These are phyloP conservation scores for Sordariomycetes sp. DNA, from an alignment of 2,329 filamentous ascomycete genomes.

Conservation along the genomic window DNA sequence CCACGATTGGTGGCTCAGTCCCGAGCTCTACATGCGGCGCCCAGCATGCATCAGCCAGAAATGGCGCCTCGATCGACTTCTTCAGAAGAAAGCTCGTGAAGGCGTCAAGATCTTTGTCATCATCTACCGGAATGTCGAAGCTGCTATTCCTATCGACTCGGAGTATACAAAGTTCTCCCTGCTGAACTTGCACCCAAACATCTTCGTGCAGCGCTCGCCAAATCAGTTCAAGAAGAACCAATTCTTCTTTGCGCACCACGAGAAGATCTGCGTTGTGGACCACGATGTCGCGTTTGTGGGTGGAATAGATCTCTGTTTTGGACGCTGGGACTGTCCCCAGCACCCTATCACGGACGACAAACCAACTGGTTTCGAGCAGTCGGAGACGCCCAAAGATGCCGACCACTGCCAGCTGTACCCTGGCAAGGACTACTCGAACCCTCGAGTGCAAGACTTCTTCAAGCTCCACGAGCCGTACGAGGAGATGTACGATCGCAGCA, in stretches of 20 bases:
- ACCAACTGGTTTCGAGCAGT: constrained; percentile 82
- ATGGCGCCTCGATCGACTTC: constrained; percentile 85
- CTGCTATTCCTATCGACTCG: constrained; percentile 93
- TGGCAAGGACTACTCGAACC: constrained; percentile 97
- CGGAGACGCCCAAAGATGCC: constrained; percentile 68
- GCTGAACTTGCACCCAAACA: constrained; percentile 88
- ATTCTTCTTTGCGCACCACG: constrained; percentile 98
- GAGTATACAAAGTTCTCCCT: constrained; percentile 97
- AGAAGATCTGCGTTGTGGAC: constrained; percentile 95
- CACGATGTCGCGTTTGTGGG: constrained; percentile 94
- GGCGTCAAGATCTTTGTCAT: constrained; percentile 98
- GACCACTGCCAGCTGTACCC: constrained; percentile 96
- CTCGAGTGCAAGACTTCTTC: constrained; percentile 91
- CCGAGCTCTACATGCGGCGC: constrained; percentile 88
- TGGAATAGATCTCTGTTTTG: constrained; percentile 93
- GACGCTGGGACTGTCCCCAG: constrained; percentile 93
- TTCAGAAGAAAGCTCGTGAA: constrained; percentile 89
- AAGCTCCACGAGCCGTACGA: constrained; percentile 89
- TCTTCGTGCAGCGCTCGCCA: constrained; percentile 91
- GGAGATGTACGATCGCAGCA: constrained; percentile 93
- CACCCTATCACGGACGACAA: constrained; percentile 89
- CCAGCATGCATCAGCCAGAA: constrained; percentile 95
- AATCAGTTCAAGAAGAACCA: constrained; percentile 99
- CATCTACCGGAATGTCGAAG: constrained; percentile 95
- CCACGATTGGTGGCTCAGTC: constrained; percentile 98